A percentile compares a stretch with the other conserved stretches of the same genome.
Conservation (phyloP, 768 basidiomycete genomes). For the Boletus rubropictus region DNA sequence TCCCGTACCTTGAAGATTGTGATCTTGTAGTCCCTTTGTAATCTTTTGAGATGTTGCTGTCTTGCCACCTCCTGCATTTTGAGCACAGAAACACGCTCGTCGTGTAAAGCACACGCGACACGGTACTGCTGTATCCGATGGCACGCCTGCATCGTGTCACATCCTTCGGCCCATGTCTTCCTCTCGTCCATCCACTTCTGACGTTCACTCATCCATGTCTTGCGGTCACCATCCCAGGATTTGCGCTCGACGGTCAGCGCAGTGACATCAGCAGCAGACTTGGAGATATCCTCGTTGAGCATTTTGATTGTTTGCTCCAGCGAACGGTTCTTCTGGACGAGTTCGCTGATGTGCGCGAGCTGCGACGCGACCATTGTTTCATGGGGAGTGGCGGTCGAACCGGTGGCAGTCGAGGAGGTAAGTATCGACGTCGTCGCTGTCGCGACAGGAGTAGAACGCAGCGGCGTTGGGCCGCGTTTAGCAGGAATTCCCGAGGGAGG, state of each 20-base stretch:
- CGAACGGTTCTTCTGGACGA: slow-evolving; percentile 61
- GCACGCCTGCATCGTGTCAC: slow-evolving; percentile 54
- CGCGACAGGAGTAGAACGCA: slow-evolving; percentile 15
- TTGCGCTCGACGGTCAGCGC: slow-evolving; percentile 38
- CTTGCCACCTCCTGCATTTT: slow-evolving; percentile 51
- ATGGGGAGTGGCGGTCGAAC: slow-evolving; percentile 30
- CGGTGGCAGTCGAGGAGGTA: slow-evolving; percentile 26
- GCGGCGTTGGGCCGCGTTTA: slow-evolving; percentile 19
- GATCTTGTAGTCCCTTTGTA: slow-evolving; percentile 63
- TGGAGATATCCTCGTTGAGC: slow-evolving; percentile 45
- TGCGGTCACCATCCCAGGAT: slow-evolving; percentile 25
- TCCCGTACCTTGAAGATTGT: slow-evolving; percentile 64
- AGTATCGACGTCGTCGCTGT: slow-evolving; percentile 24
- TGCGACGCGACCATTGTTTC: slow-evolving; percentile 54
- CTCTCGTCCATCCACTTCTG: slow-evolving; percentile 50
- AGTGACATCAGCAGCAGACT: slow-evolving; percentile 24
- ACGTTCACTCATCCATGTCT: slow-evolving; percentile 18
- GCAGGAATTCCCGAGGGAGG: slow-evolving; percentile 6
- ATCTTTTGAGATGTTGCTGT: slow-evolving; percentile 50
- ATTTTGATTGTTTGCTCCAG: slow-evolving; percentile 57
- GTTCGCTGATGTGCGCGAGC: slow-evolving; percentile 65
- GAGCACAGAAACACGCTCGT: slow-evolving; percentile 45
- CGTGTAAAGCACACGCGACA: slow-evolving; percentile 48
- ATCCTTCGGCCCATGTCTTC: slow-evolving; percentile 55
- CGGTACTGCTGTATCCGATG: slow-evolving; percentile 63